These are phyloP conservation scores for Eimeria acervulina DNA, from an alignment of 169 alveolate genomes.

Conservation along the genomic window DNA sequence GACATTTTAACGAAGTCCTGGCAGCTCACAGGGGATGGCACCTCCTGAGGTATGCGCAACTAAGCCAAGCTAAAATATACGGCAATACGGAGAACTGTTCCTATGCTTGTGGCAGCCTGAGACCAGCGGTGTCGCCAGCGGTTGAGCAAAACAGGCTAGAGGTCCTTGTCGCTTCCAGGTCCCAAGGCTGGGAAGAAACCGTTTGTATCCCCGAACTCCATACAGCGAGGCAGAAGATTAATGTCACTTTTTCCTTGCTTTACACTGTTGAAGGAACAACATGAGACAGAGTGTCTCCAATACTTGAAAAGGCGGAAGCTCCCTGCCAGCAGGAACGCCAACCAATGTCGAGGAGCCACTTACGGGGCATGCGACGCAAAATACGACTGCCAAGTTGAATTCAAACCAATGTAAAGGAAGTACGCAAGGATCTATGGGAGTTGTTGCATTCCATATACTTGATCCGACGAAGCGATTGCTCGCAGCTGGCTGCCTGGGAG, in stretches of 20 bases:
- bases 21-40: background rate
- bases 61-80: background rate
- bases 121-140: background rate
- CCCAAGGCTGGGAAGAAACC: background rate
- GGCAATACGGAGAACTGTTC: background rate
- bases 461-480: background rate
- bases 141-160: background rate
- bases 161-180: background rate
- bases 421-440: background rate
- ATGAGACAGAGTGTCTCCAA: background rate
- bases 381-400: background rate
- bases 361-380: background rate
- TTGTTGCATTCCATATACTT: background rate
- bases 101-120: background rate
- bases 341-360: background rate
- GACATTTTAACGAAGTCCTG: conserved; percentile 15
- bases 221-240: background rate
- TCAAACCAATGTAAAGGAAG: background rate
- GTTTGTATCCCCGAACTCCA: conserved; percentile 25
- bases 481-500: background rate
- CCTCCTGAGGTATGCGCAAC: background rate
- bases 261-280: background rate
- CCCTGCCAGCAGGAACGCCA: background rate
- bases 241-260: background rate
- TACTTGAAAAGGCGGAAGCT: background rate